These are phyloP conservation scores for Mollisia scopiformis DNA, from an alignment of 2,329 filamentous ascomycete genomes.

Conservation along the genomic window DNA sequence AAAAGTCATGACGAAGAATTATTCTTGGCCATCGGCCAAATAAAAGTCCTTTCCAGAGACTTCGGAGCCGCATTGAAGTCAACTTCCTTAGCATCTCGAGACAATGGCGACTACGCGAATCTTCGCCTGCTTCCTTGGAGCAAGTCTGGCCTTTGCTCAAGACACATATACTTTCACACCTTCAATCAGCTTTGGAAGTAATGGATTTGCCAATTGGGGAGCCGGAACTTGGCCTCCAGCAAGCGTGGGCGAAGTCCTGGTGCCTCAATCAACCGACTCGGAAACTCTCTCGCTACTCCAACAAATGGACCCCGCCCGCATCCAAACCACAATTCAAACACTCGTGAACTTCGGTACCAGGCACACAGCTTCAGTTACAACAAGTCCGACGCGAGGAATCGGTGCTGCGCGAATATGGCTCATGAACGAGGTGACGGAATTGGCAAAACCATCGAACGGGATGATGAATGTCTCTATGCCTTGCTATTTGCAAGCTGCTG, in stretches of 20 bases:
- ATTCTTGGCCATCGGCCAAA: background rate
- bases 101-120: background rate
- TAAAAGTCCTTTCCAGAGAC: background rate
- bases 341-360: constrained; percentile 59
- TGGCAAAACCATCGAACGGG: constrained; percentile 50
- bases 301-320: constrained; percentile 39
- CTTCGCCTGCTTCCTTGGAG: background rate
- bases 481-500: constrained; percentile 49
- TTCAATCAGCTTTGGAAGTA: constrained; percentile 8
- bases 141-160: background rate
- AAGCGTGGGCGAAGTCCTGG: constrained; percentile 7
- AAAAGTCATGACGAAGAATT: background rate
- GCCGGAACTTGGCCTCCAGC: constrained; percentile 12
- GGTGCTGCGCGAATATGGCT: constrained; percentile 62
- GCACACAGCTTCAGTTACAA: constrained; percentile 57
- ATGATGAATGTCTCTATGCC: constrained; percentile 51
- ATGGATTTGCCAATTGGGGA: constrained; percentile 18
- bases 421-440: constrained; percentile 48
- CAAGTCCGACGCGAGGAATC: constrained; percentile 52
- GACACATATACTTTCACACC: background rate
- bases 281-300: constrained; percentile 11
- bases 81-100: background rate
- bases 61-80: background rate
- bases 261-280: constrained; percentile 15
- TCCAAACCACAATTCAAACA: constrained; percentile 53